These are phyloP conservation scores for Argentina anserina DNA, from an alignment of 306 rosid species.

Conservation along the genomic window DNA sequence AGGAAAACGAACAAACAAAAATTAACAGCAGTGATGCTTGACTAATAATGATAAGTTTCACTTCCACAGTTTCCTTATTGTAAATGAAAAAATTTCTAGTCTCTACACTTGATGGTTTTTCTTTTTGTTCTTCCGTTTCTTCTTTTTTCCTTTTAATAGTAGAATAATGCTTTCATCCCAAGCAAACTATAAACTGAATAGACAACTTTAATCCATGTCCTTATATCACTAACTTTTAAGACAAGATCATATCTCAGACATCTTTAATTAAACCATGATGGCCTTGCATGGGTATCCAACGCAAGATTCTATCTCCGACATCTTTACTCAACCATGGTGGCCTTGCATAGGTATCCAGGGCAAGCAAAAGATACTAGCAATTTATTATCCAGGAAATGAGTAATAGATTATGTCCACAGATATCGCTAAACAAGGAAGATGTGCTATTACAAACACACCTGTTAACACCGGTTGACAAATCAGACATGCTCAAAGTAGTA, in stretches of 20 bases:
- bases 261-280: not conserved
- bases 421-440: constrained; percentile 3
- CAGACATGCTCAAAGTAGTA: constrained; percentile 90
- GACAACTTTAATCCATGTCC: not conserved
- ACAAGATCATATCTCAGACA: not conserved
- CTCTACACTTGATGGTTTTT: not conserved
- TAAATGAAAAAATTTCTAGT: not conserved
- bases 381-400: not conserved
- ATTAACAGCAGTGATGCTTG: not conserved
- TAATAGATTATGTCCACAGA: not conserved
- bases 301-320: too few relatives aligned
- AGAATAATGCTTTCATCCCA: not conserved
- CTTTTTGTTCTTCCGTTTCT: not conserved
- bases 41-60: not conserved
- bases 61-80: not conserved
- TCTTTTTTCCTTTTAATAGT: not conserved
- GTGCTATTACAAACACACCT: constrained; percentile 44
- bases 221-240: not conserved
- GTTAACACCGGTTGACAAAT: constrained; percentile 78
- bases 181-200: not conserved
- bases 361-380: constrained; percentile 1
- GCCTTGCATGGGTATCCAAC: not conserved
- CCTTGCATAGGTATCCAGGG: not conserved
- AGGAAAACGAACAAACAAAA: too few relatives aligned
- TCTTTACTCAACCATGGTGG: not conserved